Conservation (phyloP, 768 basidiomycete species). For the Boletus edulis region DNA sequence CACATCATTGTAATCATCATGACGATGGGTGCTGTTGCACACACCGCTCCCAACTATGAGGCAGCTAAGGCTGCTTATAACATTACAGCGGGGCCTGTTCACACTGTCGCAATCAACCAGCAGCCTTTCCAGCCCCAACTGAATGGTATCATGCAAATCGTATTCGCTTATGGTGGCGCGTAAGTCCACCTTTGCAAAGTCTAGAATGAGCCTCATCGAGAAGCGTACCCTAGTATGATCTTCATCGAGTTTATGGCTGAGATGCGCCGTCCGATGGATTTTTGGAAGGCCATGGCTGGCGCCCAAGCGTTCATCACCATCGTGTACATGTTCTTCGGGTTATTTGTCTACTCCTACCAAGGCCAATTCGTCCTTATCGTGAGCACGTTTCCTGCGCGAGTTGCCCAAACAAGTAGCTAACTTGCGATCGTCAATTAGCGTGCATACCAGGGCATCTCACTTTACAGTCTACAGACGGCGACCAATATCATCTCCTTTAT, state of each 20-base stretch:
- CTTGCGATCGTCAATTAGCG: constrained; percentile 11
- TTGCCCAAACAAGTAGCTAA: neutral
- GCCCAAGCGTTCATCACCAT: constrained; percentile 51
- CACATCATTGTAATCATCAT: constrained; percentile 55
- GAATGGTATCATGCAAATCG: constrained; percentile 65
- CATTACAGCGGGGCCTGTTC: constrained; percentile 22
- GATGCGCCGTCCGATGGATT: constrained; percentile 67
- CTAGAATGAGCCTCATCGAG: constrained; percentile 10
- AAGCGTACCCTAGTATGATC: constrained; percentile 34
- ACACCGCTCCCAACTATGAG: constrained; percentile 51
- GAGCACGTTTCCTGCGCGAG: neutral
- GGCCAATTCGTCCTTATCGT: constrained; percentile 50
- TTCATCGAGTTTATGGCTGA: constrained; percentile 50
- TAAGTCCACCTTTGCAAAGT: constrained; percentile 12
- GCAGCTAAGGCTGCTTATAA: constrained; percentile 36
- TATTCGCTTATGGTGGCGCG: constrained; percentile 55
- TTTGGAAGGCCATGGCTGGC: constrained; percentile 63
- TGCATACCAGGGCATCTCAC: constrained; percentile 33
- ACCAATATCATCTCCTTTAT: constrained; percentile 46
- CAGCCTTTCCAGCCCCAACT: constrained; percentile 37
- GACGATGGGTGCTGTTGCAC: constrained; percentile 58
- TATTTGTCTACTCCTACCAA: constrained; percentile 56
- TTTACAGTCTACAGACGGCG: constrained; percentile 33
- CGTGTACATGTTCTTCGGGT: constrained; percentile 58
- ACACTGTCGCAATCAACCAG: constrained; percentile 13